Percentiles rank a stretch among this genome's conserved stretches.
These are phyloP conservation scores for Diaporthe batatas DNA, from an alignment of 2,329 filamentous ascomycete species.

Conservation along the genomic window DNA sequence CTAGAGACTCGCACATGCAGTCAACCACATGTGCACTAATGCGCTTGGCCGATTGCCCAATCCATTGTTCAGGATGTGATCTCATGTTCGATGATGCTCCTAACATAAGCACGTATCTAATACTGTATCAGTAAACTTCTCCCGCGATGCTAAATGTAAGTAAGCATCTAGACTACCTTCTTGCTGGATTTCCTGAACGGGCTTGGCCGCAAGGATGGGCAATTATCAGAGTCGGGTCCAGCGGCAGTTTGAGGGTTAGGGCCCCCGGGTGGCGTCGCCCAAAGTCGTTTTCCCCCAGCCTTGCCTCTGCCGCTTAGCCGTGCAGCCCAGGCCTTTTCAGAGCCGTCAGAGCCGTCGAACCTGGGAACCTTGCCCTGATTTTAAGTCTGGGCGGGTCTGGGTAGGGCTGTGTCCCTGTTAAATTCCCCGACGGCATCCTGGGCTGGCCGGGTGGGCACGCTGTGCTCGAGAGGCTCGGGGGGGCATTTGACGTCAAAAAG, in stretches of 20 bases:
- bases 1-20: background rate
- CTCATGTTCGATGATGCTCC: background rate
- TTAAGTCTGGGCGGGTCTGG: background rate
- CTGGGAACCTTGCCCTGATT: slow-evolving; percentile 7
- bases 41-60: background rate
- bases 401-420: slow-evolving; percentile 21
- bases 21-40: background rate
- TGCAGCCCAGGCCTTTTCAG: slow-evolving; percentile 4
- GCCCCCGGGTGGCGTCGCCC: background rate
- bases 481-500: slow-evolving; percentile 31
- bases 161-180: background rate
- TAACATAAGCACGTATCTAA: background rate
- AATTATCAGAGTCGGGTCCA: too few species aligned
- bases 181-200: slow-evolving; percentile 9
- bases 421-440: slow-evolving; percentile 4
- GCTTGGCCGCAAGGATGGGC: slow-evolving; percentile 25
- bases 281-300: background rate
- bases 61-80: background rate
- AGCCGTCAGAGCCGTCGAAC: background rate
- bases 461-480: background rate
- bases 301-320: slow-evolving; percentile 17
- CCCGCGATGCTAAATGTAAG: background rate
- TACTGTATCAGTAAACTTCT: background rate
- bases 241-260: slow-evolving; percentile 4
- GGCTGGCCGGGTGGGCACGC: background rate